Evolutionary conservation across 768 basidiomycete species (phyloP), one percentile per base, ranked within the genome.

Genomic region (Boletales sp.): DNA sequence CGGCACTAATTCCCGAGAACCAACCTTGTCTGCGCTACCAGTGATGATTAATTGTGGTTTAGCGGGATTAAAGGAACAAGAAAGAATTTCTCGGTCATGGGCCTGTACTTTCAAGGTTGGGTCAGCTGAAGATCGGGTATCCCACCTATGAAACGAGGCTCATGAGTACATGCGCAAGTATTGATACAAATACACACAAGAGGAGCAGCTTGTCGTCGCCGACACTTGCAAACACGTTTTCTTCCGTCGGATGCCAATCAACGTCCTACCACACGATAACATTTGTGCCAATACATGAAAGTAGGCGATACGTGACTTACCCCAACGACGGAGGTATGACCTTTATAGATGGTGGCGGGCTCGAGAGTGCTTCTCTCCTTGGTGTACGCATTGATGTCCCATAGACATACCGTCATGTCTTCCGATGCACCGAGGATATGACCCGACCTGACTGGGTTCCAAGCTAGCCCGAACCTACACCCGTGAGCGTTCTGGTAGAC

Each of bases 171-270:
- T 17, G 17, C n/a, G 30, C 8, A 32, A 21, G 21, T 21, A 21
- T 21, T 21, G 21, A 21, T 21, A 48, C 47, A 17, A 15, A 29
- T 4, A 73, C 91, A 43, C 62, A 97, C 94, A 98, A 77, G 77
- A 97, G 84, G 45, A 99, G 79, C 78, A 90, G 82, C 66, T 87
- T 89, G 67, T 99, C 97, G 54, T 99, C 97, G 17, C 94, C 93
- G 30, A 95, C 97, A 57, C 94, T 97, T 3, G 87, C 94, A 59
- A 98, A 92, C 43, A 93, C 71, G 60, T 86, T 83, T 52, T 92
- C 90, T 60, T 86, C 75, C 5, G 77, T 81, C 2, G 84, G 74
- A 68, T 95, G 87, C 97, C 97, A 99, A 59, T 97, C 94, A 6
- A 99, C 94, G 64, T 99, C 97, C 92, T 95, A 53, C 12, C 35